Evolutionary conservation across 2,329 filamentous ascomycete species (phyloP).

Genomic region (Pyrenochaeta sp.): DNA sequence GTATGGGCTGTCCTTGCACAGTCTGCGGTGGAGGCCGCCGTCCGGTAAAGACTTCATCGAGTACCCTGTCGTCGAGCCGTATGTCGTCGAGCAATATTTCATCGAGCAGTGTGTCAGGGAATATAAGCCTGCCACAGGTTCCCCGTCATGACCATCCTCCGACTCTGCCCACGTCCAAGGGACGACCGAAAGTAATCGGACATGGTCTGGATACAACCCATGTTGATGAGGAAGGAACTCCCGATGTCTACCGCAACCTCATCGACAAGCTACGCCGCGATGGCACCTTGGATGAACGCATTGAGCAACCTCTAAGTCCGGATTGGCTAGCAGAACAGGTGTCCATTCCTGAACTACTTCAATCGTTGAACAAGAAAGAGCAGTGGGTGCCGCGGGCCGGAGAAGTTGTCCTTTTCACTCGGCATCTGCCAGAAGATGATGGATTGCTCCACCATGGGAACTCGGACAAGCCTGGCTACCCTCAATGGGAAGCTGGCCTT

Average conservation of each 20-base stretch:
- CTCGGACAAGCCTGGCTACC: constrained; percentile 39
- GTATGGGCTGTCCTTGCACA: constrained; percentile 58
- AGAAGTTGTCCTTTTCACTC: constrained; percentile 64
- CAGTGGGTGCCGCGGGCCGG: constrained; percentile 63
- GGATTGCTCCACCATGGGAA: constrained; percentile 33
- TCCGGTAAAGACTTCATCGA: constrained; percentile 19
- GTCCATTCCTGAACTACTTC: constrained; percentile 52
- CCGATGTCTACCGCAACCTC: constrained; percentile 60
- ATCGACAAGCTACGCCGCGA: constrained; percentile 57
- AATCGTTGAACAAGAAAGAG: constrained; percentile 53
- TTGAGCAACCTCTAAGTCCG: constrained; percentile 60
- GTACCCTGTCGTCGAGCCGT: constrained; percentile 2
- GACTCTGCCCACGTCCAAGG: constrained; percentile 8
- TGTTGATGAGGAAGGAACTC: constrained; percentile 61
- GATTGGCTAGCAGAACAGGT: constrained; percentile 64
- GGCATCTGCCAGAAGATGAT: constrained; percentile 36
- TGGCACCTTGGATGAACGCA: constrained; percentile 51
- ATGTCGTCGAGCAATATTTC: too few species aligned
- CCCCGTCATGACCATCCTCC: not conserved
- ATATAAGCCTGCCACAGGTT: not conserved
- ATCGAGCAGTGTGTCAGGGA: too few species aligned
- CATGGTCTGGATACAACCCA: constrained; percentile 30
- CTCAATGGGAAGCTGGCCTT: constrained; percentile 65
- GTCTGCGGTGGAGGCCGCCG: constrained; percentile 53
- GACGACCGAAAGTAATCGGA: constrained; percentile 25